These are phyloP conservation scores for Candida pseudoviswanathii DNA, from an alignment of 1,139 yeast genomes.

Conservation along the genomic window DNA sequence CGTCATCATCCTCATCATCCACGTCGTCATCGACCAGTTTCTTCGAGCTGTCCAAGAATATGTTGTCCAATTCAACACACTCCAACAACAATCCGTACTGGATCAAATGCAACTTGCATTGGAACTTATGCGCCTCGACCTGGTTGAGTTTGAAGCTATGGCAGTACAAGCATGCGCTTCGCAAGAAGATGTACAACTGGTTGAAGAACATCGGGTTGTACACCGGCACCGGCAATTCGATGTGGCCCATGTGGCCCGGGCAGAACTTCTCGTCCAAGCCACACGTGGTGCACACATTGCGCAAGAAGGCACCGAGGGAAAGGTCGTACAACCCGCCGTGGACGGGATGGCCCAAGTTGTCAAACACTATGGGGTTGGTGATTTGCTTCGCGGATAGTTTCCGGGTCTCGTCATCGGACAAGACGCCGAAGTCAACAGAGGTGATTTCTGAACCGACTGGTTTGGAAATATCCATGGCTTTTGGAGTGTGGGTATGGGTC, in stretches of 20 bases:
- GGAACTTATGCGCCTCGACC: constrained; percentile 71
- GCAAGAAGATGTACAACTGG: constrained; percentile 81
- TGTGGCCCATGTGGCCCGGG: constrained; percentile 99
- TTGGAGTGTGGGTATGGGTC: no score
- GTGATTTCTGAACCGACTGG: constrained; percentile 95
- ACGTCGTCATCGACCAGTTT: constrained; percentile 31
- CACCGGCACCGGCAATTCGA: constrained; percentile 92
- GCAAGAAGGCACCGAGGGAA: constrained; percentile 88
- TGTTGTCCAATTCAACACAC: constrained; percentile 67
- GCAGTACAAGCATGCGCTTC: constrained; percentile 89
- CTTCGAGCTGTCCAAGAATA: constrained; percentile 42
- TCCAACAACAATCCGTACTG: constrained; percentile 90
- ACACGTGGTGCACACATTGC: constrained; percentile 91
- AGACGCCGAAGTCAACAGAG: constrained; percentile 89
- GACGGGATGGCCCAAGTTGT: constrained; percentile 94
- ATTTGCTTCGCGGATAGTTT: constrained; percentile 90
- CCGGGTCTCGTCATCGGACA: constrained; percentile 80
- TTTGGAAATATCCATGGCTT: constrained; percentile 83
- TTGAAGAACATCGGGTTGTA: constrained; percentile 93
- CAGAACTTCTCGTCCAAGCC: constrained; percentile 93
- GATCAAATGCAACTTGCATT: constrained; percentile 76
- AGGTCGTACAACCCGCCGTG: constrained; percentile 92
- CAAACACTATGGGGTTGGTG: constrained; percentile 92
- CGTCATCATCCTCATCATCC: constrained; percentile 35
- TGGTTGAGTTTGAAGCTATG: constrained; percentile 75